These are phyloP conservation scores for Leishmania martiniquensis DNA, from an alignment of 208 protist genomes.

Conservation along the genomic window DNA sequence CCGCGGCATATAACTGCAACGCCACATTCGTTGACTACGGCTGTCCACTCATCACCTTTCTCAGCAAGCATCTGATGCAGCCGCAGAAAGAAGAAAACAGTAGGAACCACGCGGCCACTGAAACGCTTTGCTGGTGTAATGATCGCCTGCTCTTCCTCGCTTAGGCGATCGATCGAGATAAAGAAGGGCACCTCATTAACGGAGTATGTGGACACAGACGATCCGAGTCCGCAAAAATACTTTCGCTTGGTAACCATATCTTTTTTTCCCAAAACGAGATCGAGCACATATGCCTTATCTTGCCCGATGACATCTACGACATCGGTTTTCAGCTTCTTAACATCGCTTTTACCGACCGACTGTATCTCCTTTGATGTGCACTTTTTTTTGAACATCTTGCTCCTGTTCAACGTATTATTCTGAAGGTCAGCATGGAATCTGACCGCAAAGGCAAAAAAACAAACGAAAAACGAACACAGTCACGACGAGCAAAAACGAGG, in stretches of 20 bases:
- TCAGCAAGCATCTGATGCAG: conserved; percentile 30
- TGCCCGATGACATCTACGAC: conserved; percentile 42
- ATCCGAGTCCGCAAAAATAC: conserved; percentile 46
- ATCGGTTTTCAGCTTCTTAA: conserved; percentile 50
- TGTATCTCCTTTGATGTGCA: conserved; percentile 47
- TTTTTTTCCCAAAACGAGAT: conserved; percentile 63
- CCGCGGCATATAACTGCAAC: conserved; percentile 45
- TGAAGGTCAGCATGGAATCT: no score
- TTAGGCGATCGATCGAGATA: conserved; percentile 44
- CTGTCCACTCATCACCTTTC: conserved; percentile 25
- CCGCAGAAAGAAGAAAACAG: conserved; percentile 69
- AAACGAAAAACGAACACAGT: not conserved
- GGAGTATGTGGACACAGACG: conserved; percentile 44
- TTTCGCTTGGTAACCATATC: conserved; percentile 37
- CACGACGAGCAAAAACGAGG: not conserved
- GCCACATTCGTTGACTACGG: conserved; percentile 23
- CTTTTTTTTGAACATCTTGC: conserved; percentile 74
- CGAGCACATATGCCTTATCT: conserved; percentile 39
- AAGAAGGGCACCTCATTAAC: conserved; percentile 65
- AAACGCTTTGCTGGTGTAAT: conserved; percentile 11
- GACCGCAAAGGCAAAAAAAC: not conserved
- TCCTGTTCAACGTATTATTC: not conserved
- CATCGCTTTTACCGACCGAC: conserved; percentile 51
- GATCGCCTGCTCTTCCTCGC: conserved; percentile 31
- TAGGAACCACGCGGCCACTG: conserved; percentile 39